These are phyloP conservation scores for Bruguiera sexangula DNA, from an alignment of 345 rosid genomes.

Conservation along the genomic window DNA sequence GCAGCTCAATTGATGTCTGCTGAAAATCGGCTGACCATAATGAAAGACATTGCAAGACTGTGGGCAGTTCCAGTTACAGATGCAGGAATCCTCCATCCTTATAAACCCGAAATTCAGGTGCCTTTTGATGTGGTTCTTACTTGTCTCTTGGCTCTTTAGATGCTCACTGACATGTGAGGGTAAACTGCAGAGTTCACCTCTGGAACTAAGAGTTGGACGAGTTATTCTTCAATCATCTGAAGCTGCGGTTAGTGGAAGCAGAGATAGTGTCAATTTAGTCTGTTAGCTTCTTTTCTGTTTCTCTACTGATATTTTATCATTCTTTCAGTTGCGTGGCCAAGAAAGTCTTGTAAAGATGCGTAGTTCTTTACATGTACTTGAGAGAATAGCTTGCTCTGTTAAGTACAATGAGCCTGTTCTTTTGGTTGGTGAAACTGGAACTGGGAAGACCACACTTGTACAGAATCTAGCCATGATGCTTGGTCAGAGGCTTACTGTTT, in stretches of 20 bases:
- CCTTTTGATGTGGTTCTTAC: constrained; percentile 18
- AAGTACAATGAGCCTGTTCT: constrained; percentile 89
- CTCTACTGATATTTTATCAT: constrained; percentile 17
- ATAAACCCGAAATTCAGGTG: constrained; percentile 82
- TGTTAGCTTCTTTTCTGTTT: constrained; percentile 19
- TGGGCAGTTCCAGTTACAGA: constrained; percentile 56
- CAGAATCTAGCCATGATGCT: constrained; percentile 77
- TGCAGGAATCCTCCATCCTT: constrained; percentile 40
- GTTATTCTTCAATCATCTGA: constrained; percentile 51
- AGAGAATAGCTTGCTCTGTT: constrained; percentile 79
- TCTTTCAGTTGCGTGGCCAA: constrained; percentile 48
- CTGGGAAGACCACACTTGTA: constrained; percentile 95
- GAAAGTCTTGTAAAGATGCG: constrained; percentile 67
- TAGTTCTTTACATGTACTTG: constrained; percentile 68
- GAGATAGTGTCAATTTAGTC: constrained; percentile 14
- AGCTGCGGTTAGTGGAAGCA: constrained; percentile 43
- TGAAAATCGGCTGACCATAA: constrained; percentile 45
- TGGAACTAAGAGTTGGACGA: constrained; percentile 66
- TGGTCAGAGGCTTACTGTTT: constrained; percentile 81
- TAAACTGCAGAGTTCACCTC: constrained; percentile 49
- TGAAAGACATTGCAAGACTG: constrained; percentile 54
- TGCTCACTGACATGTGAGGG: constrained; percentile 25
- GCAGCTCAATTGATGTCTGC: constrained; percentile 51
- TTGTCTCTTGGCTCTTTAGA: not conserved
- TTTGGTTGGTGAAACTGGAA: constrained; percentile 98